A percentile compares a stretch with the other conserved stretches of the same genome.
Conservation (phyloP, 352 stramenopile genomes). For the Pseudoperonospora humuli region DNA sequence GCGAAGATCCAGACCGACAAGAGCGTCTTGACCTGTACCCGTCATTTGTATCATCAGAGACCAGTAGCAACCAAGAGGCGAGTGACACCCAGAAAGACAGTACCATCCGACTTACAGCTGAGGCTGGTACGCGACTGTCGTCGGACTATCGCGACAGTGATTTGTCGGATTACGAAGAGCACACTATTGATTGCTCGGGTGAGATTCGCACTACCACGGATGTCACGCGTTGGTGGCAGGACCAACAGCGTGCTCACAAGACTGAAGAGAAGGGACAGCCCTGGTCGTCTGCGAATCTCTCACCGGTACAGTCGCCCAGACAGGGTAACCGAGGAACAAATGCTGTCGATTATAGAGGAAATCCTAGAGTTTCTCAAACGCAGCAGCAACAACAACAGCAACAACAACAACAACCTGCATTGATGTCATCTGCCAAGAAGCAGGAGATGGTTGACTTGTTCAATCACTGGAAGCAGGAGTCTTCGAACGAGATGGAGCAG, state of each 20-base stretch:
- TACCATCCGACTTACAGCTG: constrained; percentile 18
- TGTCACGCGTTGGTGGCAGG: constrained; percentile 38
- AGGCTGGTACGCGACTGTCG: constrained; percentile 16
- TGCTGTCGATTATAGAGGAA: constrained; percentile 3
- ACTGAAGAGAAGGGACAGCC: constrained; percentile 1
- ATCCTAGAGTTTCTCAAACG: constrained; percentile 4
- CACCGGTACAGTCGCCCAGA: constrained; percentile 11
- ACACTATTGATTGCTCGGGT: constrained; percentile 28
- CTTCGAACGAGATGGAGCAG: constrained; percentile 19
- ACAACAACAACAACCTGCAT: too few species aligned
- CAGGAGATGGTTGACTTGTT: constrained; percentile 31
- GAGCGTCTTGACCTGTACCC: constrained; percentile 12
- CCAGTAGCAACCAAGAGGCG: constrained; percentile 18
- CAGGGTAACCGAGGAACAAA: constrained; percentile 6
- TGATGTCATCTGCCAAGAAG: constrained; percentile 11
- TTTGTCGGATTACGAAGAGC: constrained; percentile 38
- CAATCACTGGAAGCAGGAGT: constrained; percentile 28
- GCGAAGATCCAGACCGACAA: constrained; percentile 6
- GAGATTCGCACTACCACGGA: constrained; percentile 40
- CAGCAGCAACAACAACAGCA: too few species aligned
- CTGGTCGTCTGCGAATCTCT: constrained; percentile 6
- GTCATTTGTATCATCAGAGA: constrained; percentile 32
- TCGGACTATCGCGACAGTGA: constrained; percentile 25
- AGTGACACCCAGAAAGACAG: constrained; percentile 21
- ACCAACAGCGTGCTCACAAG: constrained; percentile 20